phyloP scores from a whole-genome alignment of 495 filamentous ascomycete species.

The Trichoderma gamsii region DNA sequence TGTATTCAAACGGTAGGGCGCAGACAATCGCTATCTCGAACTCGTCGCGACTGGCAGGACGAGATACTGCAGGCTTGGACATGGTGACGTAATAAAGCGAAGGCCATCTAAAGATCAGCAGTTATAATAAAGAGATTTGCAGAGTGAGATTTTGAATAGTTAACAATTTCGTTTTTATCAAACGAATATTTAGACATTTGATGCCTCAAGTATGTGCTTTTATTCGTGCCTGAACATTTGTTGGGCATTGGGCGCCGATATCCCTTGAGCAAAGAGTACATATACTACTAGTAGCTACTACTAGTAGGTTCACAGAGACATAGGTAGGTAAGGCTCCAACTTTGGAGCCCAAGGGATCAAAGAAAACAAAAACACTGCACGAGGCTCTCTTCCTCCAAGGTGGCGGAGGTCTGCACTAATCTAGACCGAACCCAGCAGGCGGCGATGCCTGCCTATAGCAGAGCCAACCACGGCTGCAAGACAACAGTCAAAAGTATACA shows the following conservation, averaged over 20 bases:
- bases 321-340: too few relatives aligned
- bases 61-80: neutral
- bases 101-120: neutral
- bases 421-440: too few relatives aligned
- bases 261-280: too few relatives aligned
- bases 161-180: neutral
- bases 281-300: too few relatives aligned
- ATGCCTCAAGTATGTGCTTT: neutral
- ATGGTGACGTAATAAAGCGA: neutral
- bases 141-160: neutral
- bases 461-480: too few relatives aligned
- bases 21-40: slow-evolving; percentile 28
- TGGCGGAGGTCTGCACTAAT: too few relatives aligned
- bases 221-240: neutral
- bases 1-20: slow-evolving; percentile 27
- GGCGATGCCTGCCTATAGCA: too few relatives aligned
- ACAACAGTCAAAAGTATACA: too few relatives aligned
- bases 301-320: too few relatives aligned
- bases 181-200: neutral
- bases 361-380: too few relatives aligned
- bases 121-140: neutral
- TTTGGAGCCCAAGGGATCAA: too few relatives aligned
- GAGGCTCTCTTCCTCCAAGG: too few relatives aligned
- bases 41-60: slow-evolving; percentile 16
- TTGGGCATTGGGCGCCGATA: neutral